Conservation (phyloP, 768 basidiomycete species). For the Terana coerulea region DNA sequence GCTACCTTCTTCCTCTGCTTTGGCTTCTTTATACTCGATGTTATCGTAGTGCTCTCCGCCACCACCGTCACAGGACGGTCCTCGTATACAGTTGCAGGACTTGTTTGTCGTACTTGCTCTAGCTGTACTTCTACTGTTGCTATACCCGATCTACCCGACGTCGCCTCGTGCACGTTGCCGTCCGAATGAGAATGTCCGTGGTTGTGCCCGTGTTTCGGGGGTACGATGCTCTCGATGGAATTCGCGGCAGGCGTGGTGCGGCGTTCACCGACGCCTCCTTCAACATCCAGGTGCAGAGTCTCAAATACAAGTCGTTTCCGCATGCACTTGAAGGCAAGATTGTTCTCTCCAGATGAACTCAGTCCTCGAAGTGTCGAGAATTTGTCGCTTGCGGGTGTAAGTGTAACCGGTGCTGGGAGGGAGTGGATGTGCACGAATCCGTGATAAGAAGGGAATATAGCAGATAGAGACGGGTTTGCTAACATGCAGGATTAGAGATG, state of each 20-base stretch:
- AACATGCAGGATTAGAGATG: background rate
- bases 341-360: constrained; percentile 82
- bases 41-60: constrained; percentile 9
- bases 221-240: constrained; percentile 11
- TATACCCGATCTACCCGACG: constrained; percentile 15
- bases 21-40: constrained; percentile 38
- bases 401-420: constrained; percentile 69
- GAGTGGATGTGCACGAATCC: constrained; percentile 78
- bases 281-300: constrained; percentile 83
- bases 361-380: constrained; percentile 83
- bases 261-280: constrained; percentile 80
- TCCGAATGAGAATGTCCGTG: constrained; percentile 11
- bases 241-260: constrained; percentile 51
- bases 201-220: constrained; percentile 20
- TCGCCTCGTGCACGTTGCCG: constrained; percentile 16
- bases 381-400: constrained; percentile 76
- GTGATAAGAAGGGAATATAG: constrained; percentile 79
- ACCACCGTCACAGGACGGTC: background rate
- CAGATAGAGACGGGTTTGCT: constrained; percentile 76
- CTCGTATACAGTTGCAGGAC: background rate
- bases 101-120: constrained; percentile 28
- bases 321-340: constrained; percentile 91
- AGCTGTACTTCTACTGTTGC: constrained; percentile 44
- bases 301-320: constrained; percentile 86
- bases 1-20: constrained; percentile 66